Evolutionary conservation across 208 protist species (phyloP).

Genomic region (Acanthamoeba healyi): DNA sequence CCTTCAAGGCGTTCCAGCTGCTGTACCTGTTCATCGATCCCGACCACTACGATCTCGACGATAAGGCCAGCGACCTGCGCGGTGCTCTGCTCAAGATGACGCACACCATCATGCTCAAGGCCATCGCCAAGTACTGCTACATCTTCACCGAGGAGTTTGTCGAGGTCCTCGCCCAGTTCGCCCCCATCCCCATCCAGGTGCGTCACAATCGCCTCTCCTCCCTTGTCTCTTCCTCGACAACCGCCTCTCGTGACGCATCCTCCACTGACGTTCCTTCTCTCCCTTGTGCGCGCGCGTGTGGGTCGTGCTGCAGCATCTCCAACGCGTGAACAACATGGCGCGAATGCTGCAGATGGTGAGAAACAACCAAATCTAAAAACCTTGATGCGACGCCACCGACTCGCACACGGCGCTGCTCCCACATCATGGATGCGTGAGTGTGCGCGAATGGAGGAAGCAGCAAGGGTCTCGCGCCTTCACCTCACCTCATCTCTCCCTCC

Average conservation of each 20-base stretch:
- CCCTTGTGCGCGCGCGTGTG: background rate
- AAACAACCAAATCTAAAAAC: constrained; percentile 62
- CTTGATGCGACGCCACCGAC: no score
- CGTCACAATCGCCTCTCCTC: background rate
- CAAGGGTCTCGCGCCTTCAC: no score
- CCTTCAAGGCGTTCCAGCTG: constrained; percentile 63
- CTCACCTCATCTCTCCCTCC: no score
- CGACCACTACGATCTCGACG: constrained; percentile 59
- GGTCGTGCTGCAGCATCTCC: background rate
- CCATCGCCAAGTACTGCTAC: constrained; percentile 71
- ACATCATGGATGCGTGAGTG: no score
- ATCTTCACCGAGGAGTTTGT: constrained; percentile 70
- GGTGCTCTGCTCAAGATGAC: constrained; percentile 61
- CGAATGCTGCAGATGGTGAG: constrained; percentile 67
- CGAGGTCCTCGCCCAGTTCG: constrained; percentile 29
- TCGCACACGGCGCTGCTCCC: no score
- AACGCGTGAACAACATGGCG: constrained; percentile 73
- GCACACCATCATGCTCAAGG: constrained; percentile 69
- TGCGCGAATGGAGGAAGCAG: no score
- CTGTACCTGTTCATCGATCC: constrained; percentile 67
- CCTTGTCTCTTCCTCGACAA: background rate
- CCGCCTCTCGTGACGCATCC: no score
- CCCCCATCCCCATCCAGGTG: constrained; percentile 66
- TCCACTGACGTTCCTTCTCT: background rate
- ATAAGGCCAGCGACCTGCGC: constrained; percentile 4